Conservation (phyloP, 208 protist species). For the Trypanosoma brucei region DNA sequence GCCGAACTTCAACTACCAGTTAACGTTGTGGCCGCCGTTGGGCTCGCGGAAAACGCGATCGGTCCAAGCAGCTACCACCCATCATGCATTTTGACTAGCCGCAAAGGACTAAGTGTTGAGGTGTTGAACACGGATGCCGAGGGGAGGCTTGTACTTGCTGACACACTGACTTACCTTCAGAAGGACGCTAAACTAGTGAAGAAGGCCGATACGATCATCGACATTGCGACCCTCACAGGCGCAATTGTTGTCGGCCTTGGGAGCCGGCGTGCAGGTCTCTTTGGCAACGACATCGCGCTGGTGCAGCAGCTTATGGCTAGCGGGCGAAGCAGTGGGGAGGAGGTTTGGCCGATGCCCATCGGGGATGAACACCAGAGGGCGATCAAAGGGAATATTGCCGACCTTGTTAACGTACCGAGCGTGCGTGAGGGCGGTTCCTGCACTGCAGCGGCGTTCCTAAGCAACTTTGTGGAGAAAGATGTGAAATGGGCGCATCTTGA, state of each 20-base stretch:
- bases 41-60: constrained; percentile 88
- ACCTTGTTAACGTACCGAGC: constrained; percentile 54
- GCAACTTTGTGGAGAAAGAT: constrained; percentile 61
- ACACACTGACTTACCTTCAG: constrained; percentile 86
- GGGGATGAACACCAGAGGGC: constrained; percentile 64
- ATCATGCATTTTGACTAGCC: constrained; percentile 76
- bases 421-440: constrained; percentile 64
- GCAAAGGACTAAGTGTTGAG: constrained; percentile 82
- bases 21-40: constrained; percentile 76
- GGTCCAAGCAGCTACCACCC: constrained; percentile 71
- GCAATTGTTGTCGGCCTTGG: constrained; percentile 77
- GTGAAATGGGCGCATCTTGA: constrained; percentile 76
- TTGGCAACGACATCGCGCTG: constrained; percentile 44
- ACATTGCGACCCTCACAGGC: constrained; percentile 90
- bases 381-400: constrained; percentile 68
- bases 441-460: constrained; percentile 82
- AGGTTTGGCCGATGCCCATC: constrained; percentile 87
- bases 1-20: constrained; percentile 55
- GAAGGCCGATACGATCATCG: constrained; percentile 67
- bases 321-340: constrained; percentile 58
- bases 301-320: constrained; percentile 38
- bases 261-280: constrained; percentile 69
- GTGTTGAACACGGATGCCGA: constrained; percentile 91
- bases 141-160: constrained; percentile 87
- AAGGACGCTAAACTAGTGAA: constrained; percentile 49